Evolutionary conservation across 306 rosid species (phyloP).

Genomic region (Canavalia gladiata): DNA sequence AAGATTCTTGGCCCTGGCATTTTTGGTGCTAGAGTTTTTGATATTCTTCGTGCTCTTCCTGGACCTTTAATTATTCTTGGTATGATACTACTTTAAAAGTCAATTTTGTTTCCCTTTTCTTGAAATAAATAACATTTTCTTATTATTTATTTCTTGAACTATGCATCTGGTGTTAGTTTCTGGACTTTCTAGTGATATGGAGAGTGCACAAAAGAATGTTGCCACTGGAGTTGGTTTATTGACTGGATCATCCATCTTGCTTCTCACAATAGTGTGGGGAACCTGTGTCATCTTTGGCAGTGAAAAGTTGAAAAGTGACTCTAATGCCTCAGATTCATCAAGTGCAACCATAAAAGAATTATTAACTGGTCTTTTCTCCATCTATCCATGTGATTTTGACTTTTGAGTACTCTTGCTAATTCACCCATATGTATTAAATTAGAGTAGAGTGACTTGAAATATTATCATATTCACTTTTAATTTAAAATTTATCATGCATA

Average conservation of each 20-base stretch:
- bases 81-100: not conserved
- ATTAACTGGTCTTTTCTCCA: conserved; percentile 18
- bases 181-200: conserved; percentile 36
- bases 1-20: conserved; percentile 58
- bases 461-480: too few species aligned
- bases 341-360: not conserved
- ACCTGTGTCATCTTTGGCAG: conserved; percentile 49
- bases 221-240: conserved; percentile 47
- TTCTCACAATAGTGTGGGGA: conserved; percentile 52
- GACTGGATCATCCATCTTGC: conserved; percentile 48
- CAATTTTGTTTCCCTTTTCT: not conserved
- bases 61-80: not conserved
- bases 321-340: not conserved
- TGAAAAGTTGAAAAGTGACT: not conserved
- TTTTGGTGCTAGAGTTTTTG: conserved; percentile 19
- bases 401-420: too few species aligned
- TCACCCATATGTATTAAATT: too few species aligned
- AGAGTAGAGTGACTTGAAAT: too few species aligned
- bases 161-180: conserved; percentile 18
- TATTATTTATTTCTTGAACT: not conserved
- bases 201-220: conserved; percentile 46
- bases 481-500: too few species aligned
- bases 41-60: conserved; percentile 17
- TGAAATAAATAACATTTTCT: not conserved
- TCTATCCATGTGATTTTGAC: too few species aligned